Conservation (phyloP, 495 filamentous ascomycete genomes). For the Parathielavia hyrcaniae region DNA sequence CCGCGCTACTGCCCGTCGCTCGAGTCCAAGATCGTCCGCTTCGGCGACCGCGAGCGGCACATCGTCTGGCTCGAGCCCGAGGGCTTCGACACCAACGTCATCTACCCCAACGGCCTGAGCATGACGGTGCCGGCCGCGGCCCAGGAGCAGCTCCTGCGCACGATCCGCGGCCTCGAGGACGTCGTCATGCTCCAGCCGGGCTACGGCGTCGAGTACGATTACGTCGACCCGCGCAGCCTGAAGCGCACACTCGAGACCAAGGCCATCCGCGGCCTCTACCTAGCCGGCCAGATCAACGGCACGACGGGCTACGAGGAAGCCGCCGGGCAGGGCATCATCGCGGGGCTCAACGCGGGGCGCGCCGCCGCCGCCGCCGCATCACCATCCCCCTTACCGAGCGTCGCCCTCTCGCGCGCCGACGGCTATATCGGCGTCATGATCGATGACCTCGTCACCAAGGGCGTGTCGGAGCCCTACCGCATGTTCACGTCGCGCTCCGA, state of each 20-base stretch:
- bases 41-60: slow-evolving; percentile 68
- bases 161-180: slow-evolving; percentile 79
- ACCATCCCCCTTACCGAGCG: slow-evolving; percentile 55
- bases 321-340: slow-evolving; percentile 85
- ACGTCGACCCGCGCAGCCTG: slow-evolving; percentile 87
- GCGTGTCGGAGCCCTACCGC: slow-evolving; percentile 92
- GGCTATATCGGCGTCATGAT: slow-evolving; percentile 99
- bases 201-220: slow-evolving; percentile 98
- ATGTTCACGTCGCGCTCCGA: slow-evolving; percentile 98
- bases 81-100: slow-evolving; percentile 81
- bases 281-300: slow-evolving; percentile 96
- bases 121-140: slow-evolving; percentile 90
- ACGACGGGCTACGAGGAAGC: slow-evolving; percentile 98
- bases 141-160: slow-evolving; percentile 76
- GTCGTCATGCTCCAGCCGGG: slow-evolving; percentile 91
- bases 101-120: slow-evolving; percentile 95
- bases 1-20: slow-evolving; percentile 93
- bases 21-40: slow-evolving; percentile 90
- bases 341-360: slow-evolving; percentile 87
- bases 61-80: slow-evolving; percentile 96
- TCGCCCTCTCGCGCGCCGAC: slow-evolving; percentile 74
- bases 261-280: slow-evolving; percentile 77
- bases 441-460: slow-evolving; percentile 95
- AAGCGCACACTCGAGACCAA: slow-evolving; percentile 90
- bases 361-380: too few relatives aligned